Percentiles rank a stretch among this genome's conserved stretches.
Evolutionary conservation across 805 yeast genomes (phyloP).

Genomic region (Nakazawaea ishiwadae): DNA sequence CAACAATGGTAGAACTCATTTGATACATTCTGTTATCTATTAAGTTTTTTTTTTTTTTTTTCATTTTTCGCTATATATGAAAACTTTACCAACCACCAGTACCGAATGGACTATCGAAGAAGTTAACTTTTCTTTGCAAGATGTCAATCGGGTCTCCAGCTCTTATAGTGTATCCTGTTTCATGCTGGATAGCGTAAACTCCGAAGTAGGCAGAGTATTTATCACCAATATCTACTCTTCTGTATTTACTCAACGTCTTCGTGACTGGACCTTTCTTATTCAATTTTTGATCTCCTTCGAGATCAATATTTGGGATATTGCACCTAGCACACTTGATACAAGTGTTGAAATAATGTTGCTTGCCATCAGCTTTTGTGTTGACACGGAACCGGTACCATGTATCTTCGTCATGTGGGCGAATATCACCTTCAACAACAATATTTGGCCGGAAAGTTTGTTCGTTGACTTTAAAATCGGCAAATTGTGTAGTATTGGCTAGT

Average conservation of each 20-base stretch:
- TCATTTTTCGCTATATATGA: no score
- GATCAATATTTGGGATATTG: slow-evolving; percentile 22
- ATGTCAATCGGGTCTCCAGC: slow-evolving; percentile 23
- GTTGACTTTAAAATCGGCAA: slow-evolving; percentile 13
- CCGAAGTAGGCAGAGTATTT: slow-evolving; percentile 24
- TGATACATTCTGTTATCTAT: background rate
- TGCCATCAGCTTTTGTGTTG: slow-evolving; percentile 12
- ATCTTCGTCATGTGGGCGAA: slow-evolving; percentile 23
- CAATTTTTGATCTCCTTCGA: slow-evolving; percentile 5
- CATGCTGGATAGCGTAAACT: slow-evolving; percentile 22
- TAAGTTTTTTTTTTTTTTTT: background rate
- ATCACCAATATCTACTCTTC: slow-evolving; percentile 24
- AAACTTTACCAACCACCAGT: no score
- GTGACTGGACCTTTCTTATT: slow-evolving; percentile 20
- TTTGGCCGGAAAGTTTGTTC: slow-evolving; percentile 24
- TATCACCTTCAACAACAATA: slow-evolving; percentile 17
- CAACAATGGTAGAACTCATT: background rate
- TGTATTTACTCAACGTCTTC: slow-evolving; percentile 19
- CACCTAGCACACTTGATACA: slow-evolving; percentile 25
- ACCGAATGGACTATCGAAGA: slow-evolving; percentile 5
- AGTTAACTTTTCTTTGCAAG: slow-evolving; percentile 15
- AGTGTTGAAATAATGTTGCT: slow-evolving; percentile 16
- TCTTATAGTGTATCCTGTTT: slow-evolving; percentile 15
- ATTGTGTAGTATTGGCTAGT: slow-evolving; percentile 12
- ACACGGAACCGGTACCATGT: slow-evolving; percentile 20